Evolutionary conservation across 139 green algal species (phyloP), one percentile per base, ranked within the genome.

Genomic region (Pycnococcus provasolii): DNA sequence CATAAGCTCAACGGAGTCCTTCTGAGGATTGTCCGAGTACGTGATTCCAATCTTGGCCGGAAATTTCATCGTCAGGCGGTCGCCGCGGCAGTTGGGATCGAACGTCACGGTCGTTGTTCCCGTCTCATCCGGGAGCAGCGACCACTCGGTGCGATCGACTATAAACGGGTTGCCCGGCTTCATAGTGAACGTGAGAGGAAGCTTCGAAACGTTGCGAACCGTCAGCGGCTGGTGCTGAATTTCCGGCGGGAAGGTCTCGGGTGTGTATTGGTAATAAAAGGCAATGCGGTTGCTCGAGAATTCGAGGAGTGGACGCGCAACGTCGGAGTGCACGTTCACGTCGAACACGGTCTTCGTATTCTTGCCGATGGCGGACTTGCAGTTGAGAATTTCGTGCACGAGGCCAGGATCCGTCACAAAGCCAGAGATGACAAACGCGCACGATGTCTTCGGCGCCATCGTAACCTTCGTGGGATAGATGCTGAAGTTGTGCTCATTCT

Each of bases 21-120:
- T 79, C 69, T 90, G 82, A 5, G 80, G 78, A 70, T 85, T 88
- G 68, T 92, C 83, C 26, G 65, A 52, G 76, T 85, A 92, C 8
- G 64, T 66, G 4, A 92, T 71, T 39, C 65, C 63, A n/a, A 60
- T 4, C 1, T 70, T 66, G 40, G 13, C 11, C 7, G 3, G 26
- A 4, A 61, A 13, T 1, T 37, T 37, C 3, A 58, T 13, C 3
- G 9, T 53, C 54, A 51, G 4, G 7, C 53, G 37, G 43, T 72
- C 65, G 65, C 13, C 26, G 37, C 47, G 44, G 48, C 45, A 67
- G 53, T 57, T 59, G 42, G 65, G 77, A 72, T 89, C 83, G 66
- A 88, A 88, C 2, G 57, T 73, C 42, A 90, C 70, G n/a, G 60
- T 73, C 9, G 89, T 61, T 1, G 73, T 80, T 41, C 69, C 72